These are phyloP conservation scores for Colletotrichum eleusines DNA, from an alignment of 2,329 filamentous ascomycete genomes.

Conservation along the genomic window DNA sequence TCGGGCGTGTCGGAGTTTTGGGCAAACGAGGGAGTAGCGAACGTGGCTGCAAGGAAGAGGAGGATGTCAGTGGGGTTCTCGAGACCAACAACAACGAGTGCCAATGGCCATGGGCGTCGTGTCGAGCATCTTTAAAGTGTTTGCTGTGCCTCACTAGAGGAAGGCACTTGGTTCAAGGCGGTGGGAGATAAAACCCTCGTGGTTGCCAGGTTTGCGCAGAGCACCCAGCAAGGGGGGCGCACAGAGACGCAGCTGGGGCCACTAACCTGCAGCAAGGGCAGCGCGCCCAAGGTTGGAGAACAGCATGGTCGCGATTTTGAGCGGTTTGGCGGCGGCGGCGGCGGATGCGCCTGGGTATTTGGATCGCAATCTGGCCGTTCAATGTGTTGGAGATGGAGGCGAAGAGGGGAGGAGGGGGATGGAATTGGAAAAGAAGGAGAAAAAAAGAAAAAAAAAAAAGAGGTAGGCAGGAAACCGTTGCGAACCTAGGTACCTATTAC, in stretches of 20 bases:
- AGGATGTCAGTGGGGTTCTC: conserved; percentile 20
- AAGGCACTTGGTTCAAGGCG: neutral
- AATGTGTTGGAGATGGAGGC: neutral
- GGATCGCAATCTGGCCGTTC: neutral
- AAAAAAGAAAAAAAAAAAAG: neutral
- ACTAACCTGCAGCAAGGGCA: conserved; percentile 41
- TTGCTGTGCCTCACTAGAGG: neutral
- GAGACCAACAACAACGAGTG: neutral
- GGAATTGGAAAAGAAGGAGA: too few relatives aligned
- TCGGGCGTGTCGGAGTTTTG: conserved; percentile 47
- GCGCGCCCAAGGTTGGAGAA: conserved; percentile 36
- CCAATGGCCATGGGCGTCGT: neutral
- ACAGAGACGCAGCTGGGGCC: conserved; percentile 20
- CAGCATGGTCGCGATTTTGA: conserved; percentile 32
- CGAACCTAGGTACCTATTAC: neutral
- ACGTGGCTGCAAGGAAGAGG: conserved; percentile 32
- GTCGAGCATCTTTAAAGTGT: neutral
- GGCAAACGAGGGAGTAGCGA: conserved; percentile 45
- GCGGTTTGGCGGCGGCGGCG: neutral
- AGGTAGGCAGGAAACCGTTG: neutral
- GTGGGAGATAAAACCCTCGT: neutral
- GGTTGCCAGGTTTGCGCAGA: neutral
- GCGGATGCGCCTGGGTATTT: neutral
- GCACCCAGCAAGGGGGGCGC: neutral
- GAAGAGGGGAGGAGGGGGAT: neutral